Evolutionary conservation across 2,329 filamentous ascomycete genomes (phyloP), one percentile per base, ranked within the genome.

Genomic region (Exophiala dermatitidis): DNA sequence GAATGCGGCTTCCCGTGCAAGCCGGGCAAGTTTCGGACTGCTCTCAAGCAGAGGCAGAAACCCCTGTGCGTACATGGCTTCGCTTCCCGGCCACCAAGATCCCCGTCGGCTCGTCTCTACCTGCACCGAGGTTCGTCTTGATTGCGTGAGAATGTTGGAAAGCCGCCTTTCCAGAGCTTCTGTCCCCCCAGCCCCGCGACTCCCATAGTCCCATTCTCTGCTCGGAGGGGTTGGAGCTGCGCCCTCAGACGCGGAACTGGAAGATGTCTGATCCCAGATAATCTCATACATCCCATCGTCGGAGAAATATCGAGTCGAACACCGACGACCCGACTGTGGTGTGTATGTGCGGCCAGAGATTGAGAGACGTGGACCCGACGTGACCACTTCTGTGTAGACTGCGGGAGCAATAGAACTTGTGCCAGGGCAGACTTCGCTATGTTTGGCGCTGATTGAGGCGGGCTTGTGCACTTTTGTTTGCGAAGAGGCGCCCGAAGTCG

Each of bases 231-330:
- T 50, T 5, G 53, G 26, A 34, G 44, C 28, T 7, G 40, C 41
- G n/a, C 43, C 52, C 10, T 53, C 47, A 9, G 50, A 57, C 26
- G 37, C 50, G 5, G 46, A 36, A 36, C 46, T 44, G 9, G 55
- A 56, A n/a, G 42, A 48, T 32, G 59, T 57, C 40, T 58, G 58
- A 33, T 60, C 61, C 61, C 61, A 62, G 29, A 63, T 58, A 26
- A 63, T 55, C 45, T 63, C 61, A 30, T 60, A 59, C 42, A 57
- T 51, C n/a, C 31, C 43, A 34, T 52, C 48, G 10, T 55, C 51
- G 8, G 61, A 59, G 4, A 60, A 37, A 45, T 58, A 62, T 26
- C 43, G 52, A 30, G 60, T 60, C 7, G 58, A 63, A 50, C 58
- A 62, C 12, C 59, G 55, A 5, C 59, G 60, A 28, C 40, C 33